Percentiles rank a stretch among this genome's conserved stretches.
These are phyloP conservation scores for Suhomyces kunorum DNA, from an alignment of 1,139 yeast genomes.

Conservation along the genomic window DNA sequence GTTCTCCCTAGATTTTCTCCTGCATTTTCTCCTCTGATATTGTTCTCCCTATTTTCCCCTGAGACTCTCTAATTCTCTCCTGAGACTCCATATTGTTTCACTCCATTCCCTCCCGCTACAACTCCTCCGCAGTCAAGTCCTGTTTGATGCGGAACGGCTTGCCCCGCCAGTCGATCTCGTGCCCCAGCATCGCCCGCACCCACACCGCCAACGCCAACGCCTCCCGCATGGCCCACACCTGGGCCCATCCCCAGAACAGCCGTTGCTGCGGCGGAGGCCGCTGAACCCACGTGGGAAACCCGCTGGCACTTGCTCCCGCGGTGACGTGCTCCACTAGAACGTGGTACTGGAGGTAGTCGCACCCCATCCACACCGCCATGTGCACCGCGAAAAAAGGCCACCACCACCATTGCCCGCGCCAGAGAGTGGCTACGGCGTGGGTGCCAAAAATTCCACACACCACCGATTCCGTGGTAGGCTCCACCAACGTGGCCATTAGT, in stretches of 20 bases:
- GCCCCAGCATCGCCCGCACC: slow-evolving; percentile 78
- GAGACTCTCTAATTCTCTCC: no score
- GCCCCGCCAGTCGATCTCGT: slow-evolving; percentile 81
- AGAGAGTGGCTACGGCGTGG: slow-evolving; percentile 54
- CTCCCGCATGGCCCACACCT: slow-evolving; percentile 69
- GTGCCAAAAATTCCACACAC: slow-evolving; percentile 70
- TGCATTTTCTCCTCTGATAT: no score
- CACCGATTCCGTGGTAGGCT: slow-evolving; percentile 82
- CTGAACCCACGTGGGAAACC: slow-evolving; percentile 11
- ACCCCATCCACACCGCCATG: slow-evolving; percentile 59
- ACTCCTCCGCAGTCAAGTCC: slow-evolving; percentile 76
- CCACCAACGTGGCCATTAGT: slow-evolving; percentile 76
- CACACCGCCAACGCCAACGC: slow-evolving; percentile 79
- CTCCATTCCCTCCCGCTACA: slow-evolving; percentile 24
- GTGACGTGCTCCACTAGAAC: slow-evolving; percentile 38
- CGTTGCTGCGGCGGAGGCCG: slow-evolving; percentile 17
- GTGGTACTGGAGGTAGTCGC: slow-evolving; percentile 64
- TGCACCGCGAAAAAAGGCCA: slow-evolving; percentile 50
- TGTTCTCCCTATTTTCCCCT: no score
- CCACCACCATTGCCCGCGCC: slow-evolving; percentile 36
- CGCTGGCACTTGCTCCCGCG: slow-evolving; percentile 1
- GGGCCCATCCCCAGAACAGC: slow-evolving; percentile 27
- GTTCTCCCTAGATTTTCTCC: no score
- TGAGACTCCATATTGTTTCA: no score
- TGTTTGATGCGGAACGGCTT: slow-evolving; percentile 69